These are phyloP conservation scores for Elaeis guineensis DNA, from an alignment of 176 grass and related monocot species.

Conservation along the genomic window DNA sequence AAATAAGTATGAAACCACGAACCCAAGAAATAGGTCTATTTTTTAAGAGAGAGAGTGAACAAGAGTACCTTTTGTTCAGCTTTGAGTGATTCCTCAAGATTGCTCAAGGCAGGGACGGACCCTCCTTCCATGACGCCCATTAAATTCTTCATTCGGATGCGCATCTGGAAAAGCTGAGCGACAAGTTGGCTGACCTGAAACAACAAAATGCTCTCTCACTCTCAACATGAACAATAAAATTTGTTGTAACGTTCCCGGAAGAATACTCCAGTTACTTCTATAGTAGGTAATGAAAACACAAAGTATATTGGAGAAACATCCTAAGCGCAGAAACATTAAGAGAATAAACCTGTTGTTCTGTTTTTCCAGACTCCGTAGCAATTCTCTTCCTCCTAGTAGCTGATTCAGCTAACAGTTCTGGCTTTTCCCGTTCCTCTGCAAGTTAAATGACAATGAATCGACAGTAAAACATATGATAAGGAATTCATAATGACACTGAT, in stretches of 20 bases:
- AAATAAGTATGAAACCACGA: too few relatives aligned
- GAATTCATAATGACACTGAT: too few relatives aligned
- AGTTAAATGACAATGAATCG: slow-evolving; percentile 1
- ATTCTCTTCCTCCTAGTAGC: slow-evolving; percentile 39
- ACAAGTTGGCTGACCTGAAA: slow-evolving; percentile 84
- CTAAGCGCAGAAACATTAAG: background rate
- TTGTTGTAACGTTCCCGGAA: background rate
- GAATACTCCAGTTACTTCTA: background rate
- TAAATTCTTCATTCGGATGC: slow-evolving; percentile 86
- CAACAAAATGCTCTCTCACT: slow-evolving; percentile 1
- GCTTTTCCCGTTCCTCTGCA: slow-evolving; percentile 72
- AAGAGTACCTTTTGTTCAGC: slow-evolving; percentile 55
- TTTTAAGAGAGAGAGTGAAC: too few relatives aligned
- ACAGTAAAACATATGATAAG: background rate
- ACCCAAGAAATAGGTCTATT: too few relatives aligned
- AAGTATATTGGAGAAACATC: too few relatives aligned
- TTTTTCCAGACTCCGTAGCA: slow-evolving; percentile 79
- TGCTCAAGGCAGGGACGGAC: slow-evolving; percentile 47
- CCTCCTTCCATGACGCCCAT: slow-evolving; percentile 87
- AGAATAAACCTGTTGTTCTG: slow-evolving; percentile 62
- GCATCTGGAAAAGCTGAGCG: slow-evolving; percentile 85
- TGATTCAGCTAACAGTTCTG: slow-evolving; percentile 56
- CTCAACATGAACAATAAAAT: background rate
- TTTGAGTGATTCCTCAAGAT: slow-evolving; percentile 76
- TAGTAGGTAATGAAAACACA: background rate